Evolutionary conservation across 2,329 filamentous ascomycete genomes (phyloP).

Genomic region (Davidsoniella virescens): DNA sequence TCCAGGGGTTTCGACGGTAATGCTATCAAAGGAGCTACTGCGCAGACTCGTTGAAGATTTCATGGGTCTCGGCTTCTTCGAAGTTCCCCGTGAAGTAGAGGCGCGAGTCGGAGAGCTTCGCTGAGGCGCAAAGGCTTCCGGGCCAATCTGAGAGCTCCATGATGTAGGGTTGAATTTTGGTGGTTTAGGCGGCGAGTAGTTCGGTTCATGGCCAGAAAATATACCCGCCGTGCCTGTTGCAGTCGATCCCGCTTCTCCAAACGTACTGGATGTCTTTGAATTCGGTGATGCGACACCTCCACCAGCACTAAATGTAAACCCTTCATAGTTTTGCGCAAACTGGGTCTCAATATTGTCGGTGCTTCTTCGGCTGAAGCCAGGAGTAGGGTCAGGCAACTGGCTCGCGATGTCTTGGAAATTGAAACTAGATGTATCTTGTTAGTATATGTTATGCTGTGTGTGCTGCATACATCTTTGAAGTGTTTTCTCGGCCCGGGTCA

Average conservation of each 20-base stretch:
- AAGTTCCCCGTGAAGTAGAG: constrained; percentile 2
- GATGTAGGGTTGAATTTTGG: constrained; percentile 31
- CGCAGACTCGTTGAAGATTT: constrained; percentile 3
- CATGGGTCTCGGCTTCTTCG: constrained; percentile 1
- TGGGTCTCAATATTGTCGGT: constrained; percentile 46
- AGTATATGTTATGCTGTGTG: too few relatives aligned
- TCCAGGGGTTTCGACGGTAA: background rate
- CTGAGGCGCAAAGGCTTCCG: constrained; percentile 35
- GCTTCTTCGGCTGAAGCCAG: constrained; percentile 31
- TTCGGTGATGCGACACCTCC: constrained; percentile 2
- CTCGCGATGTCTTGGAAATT: constrained; percentile 5
- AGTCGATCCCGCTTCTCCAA: constrained; percentile 2
- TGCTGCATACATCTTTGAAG: too few relatives aligned
- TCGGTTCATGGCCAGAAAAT: background rate
- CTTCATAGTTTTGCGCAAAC: constrained; percentile 22
- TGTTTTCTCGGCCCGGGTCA: too few relatives aligned
- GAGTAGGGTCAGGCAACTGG: constrained; percentile 1
- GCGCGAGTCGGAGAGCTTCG: constrained; percentile 9
- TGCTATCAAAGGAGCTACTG: constrained; percentile 2
- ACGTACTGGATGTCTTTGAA: constrained; percentile 3
- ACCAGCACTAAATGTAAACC: constrained; percentile 14
- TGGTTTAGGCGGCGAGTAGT: constrained; percentile 5
- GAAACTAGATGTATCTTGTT: constrained; percentile 4
- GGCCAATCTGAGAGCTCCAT: constrained; percentile 38
- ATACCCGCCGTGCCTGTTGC: background rate